Evolutionary conservation across 2,329 filamentous ascomycete genomes (phyloP), one percentile per base, ranked within the genome.

Genomic region (Claviceps pazoutovae): DNA sequence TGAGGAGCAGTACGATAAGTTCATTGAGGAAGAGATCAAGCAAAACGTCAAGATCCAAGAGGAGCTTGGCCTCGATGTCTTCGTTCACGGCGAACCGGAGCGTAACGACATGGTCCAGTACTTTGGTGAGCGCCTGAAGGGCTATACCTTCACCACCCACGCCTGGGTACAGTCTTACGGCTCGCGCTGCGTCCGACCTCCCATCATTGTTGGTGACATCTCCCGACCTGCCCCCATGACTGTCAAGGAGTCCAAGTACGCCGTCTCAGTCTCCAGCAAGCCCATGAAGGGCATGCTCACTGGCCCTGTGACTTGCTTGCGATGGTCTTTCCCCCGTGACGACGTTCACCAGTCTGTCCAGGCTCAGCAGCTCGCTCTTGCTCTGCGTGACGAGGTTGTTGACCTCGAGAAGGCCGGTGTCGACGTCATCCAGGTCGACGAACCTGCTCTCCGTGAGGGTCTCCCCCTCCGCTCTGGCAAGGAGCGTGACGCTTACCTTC

Each of bases 231-330:
- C 83, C 61, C 86, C 93, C 61, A 98, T 98, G 93, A 96, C 93
- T 55, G 93, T 98, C 74, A 98, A 98, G 86, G 93, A 98, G 82
- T 95, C 88, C 73, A 95, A 97, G 80, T 98, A 95, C 75, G 93
- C 93, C 61, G 91, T 89, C 57, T 90, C 86, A 53, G 82, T 96
- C 71, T 91, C 90, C 70, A 91, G 86, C 78, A 97, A 96, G 83
- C 90, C 93, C 74, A 97, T 98, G 93, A 98, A 98, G 88, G 93
- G 93, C 71, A 98, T 98, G 93, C 83, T 98, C 69, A 98, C 93
- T 72, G 93, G 93, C 55, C 93, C 93, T 62, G 94, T 98, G 76
- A 98, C 93, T 66, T 98, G 93, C 76, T 78, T 98, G 64, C 86
- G 93, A 72, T 98, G 93, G 93, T 98, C 93, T 56, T 98, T 97